Base-by-base conservation (phyloP, 495 filamentous ascomycete genomes). In the Penicillium fimorum region DNA sequence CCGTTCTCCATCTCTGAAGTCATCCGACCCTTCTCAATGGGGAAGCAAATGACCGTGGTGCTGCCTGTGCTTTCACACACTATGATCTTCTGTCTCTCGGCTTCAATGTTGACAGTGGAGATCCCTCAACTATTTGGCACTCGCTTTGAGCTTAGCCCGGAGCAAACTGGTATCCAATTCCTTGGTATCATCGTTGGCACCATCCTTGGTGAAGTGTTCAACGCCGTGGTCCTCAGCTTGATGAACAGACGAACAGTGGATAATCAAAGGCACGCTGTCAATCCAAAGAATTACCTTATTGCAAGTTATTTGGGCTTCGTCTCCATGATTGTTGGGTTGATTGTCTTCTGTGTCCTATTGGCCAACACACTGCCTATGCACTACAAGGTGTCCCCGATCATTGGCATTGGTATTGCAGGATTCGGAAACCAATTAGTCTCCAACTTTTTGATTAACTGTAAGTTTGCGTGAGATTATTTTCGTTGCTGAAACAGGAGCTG, bases 391-490 rank as follows among this genome's bases (percentile, higher is more conserved):
- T 43, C 41, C 10, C 41, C 41, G 10, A 43, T 43, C 20, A 43
- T 43, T 43, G 41, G 41, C 41, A 18, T 43, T 43, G 41, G 41
- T 24, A 11, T 43, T 43, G 20, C 41, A 24, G 41, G 41, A 12
- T 43, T 43, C 20, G 18, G 41, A 13, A 43, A 43, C 41, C 41
- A 43, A 43, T 43, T 43, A 6, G 41, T 43, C 10, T 24, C 41
- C 20, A 43, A 43, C 41, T 43, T 43, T 43, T 43, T 43, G 20
- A 43, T 43, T 13, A 43, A 43, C 10, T 43, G 41, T 43, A 11
- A 43, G 38, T 43, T 43, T 43, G 18, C 20, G 3, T 20, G 18
- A 12, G 7, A 5, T 12, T 2, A 22, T 24, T 17, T 5, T 27
- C 6, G 18, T 43, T 43, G 10, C 10, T 22, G 11, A 10, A 12